Base-by-base conservation (phyloP, 148 eudicot species). In the Diospyros lotus region DNA sequence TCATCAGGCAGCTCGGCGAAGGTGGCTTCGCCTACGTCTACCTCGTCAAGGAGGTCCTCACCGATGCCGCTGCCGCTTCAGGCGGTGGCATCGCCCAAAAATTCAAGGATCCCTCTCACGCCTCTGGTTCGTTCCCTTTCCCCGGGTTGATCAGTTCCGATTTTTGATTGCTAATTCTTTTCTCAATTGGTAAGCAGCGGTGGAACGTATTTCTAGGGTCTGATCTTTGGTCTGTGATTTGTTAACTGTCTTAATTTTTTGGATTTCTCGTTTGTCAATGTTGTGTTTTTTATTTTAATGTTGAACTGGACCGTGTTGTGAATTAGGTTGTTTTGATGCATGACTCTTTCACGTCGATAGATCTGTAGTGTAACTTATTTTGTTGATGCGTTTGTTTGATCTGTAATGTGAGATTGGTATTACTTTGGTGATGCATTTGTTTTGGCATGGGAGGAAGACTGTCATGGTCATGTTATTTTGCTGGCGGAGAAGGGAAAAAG, bases 11-110 rank as follows among this genome's bases (percentile, higher is more conserved):
- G 82, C 90, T 95, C 39, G 99, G 97, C 52, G 99, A 95, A 82
- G 99, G 97, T 72, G 99, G 97, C 14, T 93, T 96, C 50, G 97
- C 99, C 70, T 91, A 69, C 60, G 99, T 96, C 8, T 96, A 54
- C 75, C 89, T 96, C 76, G 99, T 96, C 76, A 96, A 93, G 82
- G 99, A 96, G 82, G 81, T 92, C 71, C 58, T 86, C 15, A 63
- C 90, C 75, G 88, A 90, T 74, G 76, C 85, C 69, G 69, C 86
- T 68, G 77, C 89, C 4, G 46, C 73, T 50, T 39, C 42, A 10
- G 72, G 71, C 15, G 82, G 72, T 17, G 86, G 91, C 14, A 78
- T 93, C 68, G 79, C 97, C 63, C 64, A 63, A 67, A 96, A 93
- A 83, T 77, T 93, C 79, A 89, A 93, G 78, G 96, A 95, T 53